phyloP scores from a whole-genome alignment of 2,329 filamentous ascomycete species.

The Pseudogymnoascus sp. region DNA sequence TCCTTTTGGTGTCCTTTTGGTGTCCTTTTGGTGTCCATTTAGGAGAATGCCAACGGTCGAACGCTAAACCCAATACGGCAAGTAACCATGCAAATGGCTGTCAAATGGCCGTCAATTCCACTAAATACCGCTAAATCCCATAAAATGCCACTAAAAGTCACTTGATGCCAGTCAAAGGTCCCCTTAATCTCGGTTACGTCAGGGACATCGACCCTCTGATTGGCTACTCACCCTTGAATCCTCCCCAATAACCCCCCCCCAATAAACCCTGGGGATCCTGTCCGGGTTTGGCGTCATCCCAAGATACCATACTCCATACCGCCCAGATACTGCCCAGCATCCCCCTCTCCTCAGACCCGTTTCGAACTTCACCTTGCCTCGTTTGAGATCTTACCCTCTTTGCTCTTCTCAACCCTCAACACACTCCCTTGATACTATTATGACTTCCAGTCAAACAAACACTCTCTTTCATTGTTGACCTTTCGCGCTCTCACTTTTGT shows the following conservation, averaged over 20 bases:
- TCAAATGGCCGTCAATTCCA: not conserved
- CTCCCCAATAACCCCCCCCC: not conserved
- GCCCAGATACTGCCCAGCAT: not conserved
- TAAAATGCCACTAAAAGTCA: not conserved
- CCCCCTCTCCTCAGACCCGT: slow-evolving; percentile 4
- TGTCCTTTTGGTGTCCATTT: not conserved
- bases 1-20: not conserved
- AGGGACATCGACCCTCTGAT: not conserved
- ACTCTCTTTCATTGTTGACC: not conserved
- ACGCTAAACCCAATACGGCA: not conserved
- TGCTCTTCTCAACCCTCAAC: not conserved
- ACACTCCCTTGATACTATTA: not conserved
- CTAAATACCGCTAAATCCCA: not conserved
- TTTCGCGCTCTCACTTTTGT: not conserved
- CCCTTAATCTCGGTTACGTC: slow-evolving; percentile 5
- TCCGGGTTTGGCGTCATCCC: not conserved
- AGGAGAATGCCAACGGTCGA: not conserved
- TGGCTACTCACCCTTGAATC: not conserved
- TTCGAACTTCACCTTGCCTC: not conserved
- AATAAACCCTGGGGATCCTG: not conserved
- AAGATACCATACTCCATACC: not conserved
- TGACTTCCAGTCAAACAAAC: slow-evolving; percentile 2
- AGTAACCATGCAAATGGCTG: slow-evolving; percentile 3
- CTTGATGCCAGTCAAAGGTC: not conserved
- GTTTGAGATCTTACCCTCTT: not conserved